Evolutionary conservation across 164 flowering plant species (phyloP), one percentile per base, ranked within the genome.

Genomic region (Akebia trifoliata): DNA sequence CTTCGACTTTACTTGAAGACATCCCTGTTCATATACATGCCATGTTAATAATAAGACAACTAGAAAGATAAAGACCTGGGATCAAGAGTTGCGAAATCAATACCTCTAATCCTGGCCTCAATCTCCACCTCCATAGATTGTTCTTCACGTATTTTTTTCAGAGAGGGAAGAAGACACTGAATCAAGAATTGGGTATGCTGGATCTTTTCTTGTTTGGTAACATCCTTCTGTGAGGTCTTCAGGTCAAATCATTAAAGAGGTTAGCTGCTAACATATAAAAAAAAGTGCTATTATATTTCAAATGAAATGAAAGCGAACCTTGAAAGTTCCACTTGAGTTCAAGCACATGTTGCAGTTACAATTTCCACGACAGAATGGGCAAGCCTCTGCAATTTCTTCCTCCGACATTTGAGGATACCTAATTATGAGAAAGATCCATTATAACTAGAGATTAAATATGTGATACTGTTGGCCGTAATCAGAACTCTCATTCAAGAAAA

Each of bases 271-370:
- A 2, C 26, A 50, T 25, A 57, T 2, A 21, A 36, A 42, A 0
- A 53, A 4, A 2, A 21, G 4, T 18, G 43, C 30, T 5, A 22
- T n/a, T 6, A n/a, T n/a, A n/a, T n/a, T n/a, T n/a, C n/a, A n/a
- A n/a, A n/a, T n/a, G n/a, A n/a, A n/a, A n/a, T n/a, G n/a, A n/a
- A 32, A 17, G 29, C 54, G 49, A 34, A 87, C 96, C 92, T 85
- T 57, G 39, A 73, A 57, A 17, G 36, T 63, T 48, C 78, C 75
- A 63, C 67, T 55, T 38, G 76, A 75, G 32, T 70, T 84, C 59
- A 87, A 70, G 68, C 95, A 87, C 3, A 4, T 21, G 54, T 72
- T 75, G 62, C 95, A 87, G 59, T 87, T 87, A 69, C 95, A 87
- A 48, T 72, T 87, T 50, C 66, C 70, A 18, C 84, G 72, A 64